A percentile compares a stretch with the other conserved stretches of the same genome.
Evolutionary conservation across 2,329 filamentous ascomycete genomes (phyloP).

Genomic region (Cercospora zeae-maydis): DNA sequence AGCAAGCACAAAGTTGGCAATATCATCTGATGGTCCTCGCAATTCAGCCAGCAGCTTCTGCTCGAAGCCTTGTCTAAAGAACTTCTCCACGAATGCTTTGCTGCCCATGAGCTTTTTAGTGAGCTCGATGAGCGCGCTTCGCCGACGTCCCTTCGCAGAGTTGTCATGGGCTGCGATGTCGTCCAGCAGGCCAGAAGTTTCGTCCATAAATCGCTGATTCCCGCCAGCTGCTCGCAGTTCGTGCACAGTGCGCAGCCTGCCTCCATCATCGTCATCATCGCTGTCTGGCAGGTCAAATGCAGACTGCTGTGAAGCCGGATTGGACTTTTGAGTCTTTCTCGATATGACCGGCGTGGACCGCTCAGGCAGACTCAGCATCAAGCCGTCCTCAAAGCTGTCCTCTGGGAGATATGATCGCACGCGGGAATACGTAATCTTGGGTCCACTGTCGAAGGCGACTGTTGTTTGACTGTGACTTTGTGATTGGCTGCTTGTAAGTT

Average conservation of each 20-base stretch:
- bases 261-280: conserved; percentile 43
- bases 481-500: conserved; percentile 9
- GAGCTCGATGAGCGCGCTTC: conserved; percentile 56
- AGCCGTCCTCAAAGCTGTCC: conserved; percentile 40
- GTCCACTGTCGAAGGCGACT: conserved; percentile 29
- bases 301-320: conserved; percentile 27
- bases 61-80: conserved; percentile 71
- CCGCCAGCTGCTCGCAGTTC: conserved; percentile 59
- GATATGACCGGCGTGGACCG: conserved; percentile 11
- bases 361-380: conserved; percentile 33
- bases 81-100: conserved; percentile 63
- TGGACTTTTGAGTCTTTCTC: conserved; percentile 15
- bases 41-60: conserved; percentile 63
- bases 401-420: conserved; percentile 60
- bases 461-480: conserved; percentile 19
- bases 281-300: conserved; percentile 44
- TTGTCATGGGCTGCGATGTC: conserved; percentile 51
- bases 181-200: conserved; percentile 55
- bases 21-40: conserved; percentile 42
- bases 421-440: conserved; percentile 55
- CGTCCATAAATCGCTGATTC: conserved; percentile 54
- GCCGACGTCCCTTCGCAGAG: conserved; percentile 46
- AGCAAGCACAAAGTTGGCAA: conserved; percentile 60
- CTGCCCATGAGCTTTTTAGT: conserved; percentile 50
- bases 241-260: conserved; percentile 55